phyloP scores from a whole-genome alignment of 108 stramenopile genomes.

The Skeletonema grethae region DNA sequence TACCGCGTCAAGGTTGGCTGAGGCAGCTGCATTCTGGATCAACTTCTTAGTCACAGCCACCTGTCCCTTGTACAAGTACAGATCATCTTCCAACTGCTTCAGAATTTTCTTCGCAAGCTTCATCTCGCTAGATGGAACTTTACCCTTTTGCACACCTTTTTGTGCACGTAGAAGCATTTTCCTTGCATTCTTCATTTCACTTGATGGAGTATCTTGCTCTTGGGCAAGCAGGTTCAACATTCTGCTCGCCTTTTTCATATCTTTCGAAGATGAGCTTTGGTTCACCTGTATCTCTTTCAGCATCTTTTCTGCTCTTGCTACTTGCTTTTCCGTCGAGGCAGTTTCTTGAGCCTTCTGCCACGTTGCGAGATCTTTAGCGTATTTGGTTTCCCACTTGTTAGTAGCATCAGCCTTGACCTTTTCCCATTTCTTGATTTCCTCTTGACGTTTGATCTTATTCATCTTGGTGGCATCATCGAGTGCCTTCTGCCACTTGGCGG shows the following conservation, averaged over 20 bases:
- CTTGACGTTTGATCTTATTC: not conserved
- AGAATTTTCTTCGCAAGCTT: too few species aligned
- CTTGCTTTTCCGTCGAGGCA: not conserved
- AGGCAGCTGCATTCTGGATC: too few species aligned
- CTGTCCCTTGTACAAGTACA: too few species aligned
- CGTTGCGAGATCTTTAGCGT: not conserved
- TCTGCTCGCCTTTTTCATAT: not conserved
- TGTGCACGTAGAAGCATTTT: too few species aligned
- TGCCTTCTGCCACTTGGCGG: not conserved
- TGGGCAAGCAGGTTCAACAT: not conserved
- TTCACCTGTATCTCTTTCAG: not conserved
- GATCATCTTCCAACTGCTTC: too few species aligned
- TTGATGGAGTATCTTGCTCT: not conserved
- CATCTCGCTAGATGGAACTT: too few species aligned
- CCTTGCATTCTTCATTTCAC: too few species aligned
- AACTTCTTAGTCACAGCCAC: too few species aligned
- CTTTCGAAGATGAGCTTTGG: not conserved
- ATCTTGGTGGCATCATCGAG: not conserved
- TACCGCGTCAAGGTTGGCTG: too few species aligned
- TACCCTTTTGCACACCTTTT: too few species aligned
- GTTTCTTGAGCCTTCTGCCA: not conserved
- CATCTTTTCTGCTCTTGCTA: not conserved
- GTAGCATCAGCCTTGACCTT: not conserved
- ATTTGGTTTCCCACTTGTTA: too few species aligned
- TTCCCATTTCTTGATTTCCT: not conserved